These are phyloP conservation scores for Rubia yunnanensis DNA, from an alignment of 257 asterid species.

Conservation along the genomic window DNA sequence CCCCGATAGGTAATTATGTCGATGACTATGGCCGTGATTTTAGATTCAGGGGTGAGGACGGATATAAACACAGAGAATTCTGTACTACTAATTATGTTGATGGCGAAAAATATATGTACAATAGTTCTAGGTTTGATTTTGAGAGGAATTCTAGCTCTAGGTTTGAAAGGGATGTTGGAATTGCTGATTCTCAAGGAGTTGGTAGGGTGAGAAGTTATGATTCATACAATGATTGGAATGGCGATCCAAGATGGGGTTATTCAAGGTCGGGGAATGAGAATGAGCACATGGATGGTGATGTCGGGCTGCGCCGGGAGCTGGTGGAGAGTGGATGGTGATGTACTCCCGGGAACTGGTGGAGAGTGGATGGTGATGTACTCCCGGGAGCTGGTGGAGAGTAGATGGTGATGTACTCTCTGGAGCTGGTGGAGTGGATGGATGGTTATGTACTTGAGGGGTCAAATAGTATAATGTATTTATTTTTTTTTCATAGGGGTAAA, in stretches of 20 bases:
- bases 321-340: constrained; percentile 13
- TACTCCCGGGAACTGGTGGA: too few relatives aligned
- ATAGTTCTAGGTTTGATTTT: background rate
- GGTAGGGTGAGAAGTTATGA: constrained; percentile 20
- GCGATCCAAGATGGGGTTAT: constrained; percentile 29
- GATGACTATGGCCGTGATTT: constrained; percentile 18
- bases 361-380: too few relatives aligned
- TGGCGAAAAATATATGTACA: constrained; percentile 1
- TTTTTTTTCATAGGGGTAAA: too few relatives aligned
- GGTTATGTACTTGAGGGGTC: too few relatives aligned
- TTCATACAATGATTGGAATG: constrained; percentile 16
- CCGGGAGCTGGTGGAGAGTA: too few relatives aligned
- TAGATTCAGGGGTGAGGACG: constrained; percentile 21
- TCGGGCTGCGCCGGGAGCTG: constrained; percentile 15
- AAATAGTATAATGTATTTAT: too few relatives aligned
- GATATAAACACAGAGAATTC: constrained; percentile 8
- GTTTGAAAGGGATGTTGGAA: constrained; percentile 2
- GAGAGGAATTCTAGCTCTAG: constrained; percentile 10
- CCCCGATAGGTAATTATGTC: constrained; percentile 6
- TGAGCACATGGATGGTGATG: constrained; percentile 16
- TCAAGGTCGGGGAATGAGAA: constrained; percentile 6
- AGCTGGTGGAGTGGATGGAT: too few relatives aligned
- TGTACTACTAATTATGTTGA: constrained; percentile 7
- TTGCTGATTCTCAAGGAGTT: constrained; percentile 7
- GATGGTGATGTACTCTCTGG: too few relatives aligned